phyloP scores from a whole-genome alignment of 192 early-diverging fungal species.

The Podila epicladia region DNA sequence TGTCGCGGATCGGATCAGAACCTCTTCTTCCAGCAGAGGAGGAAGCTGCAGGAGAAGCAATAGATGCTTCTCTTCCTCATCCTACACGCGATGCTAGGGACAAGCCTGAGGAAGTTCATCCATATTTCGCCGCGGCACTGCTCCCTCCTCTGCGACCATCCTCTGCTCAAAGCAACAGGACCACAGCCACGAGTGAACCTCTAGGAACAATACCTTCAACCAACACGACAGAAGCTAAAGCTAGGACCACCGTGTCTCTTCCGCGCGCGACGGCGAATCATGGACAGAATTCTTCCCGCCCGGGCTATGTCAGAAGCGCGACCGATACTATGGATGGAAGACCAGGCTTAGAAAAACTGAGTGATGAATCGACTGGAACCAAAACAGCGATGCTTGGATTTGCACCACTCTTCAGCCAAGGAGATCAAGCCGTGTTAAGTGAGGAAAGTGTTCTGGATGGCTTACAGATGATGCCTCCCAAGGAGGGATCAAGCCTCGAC shows the following conservation, averaged over 20 bases:
- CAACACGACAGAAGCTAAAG: too few species aligned
- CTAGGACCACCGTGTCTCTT: too few species aligned
- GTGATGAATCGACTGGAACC: conserved; percentile 8
- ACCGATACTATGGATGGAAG: not conserved
- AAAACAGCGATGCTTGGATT: conserved; percentile 25
- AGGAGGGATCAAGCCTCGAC: not conserved
- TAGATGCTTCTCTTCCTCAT: too few species aligned
- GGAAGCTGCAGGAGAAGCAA: too few species aligned
- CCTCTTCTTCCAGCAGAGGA: too few species aligned
- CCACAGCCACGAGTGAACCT: not conserved
- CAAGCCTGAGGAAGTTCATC: not conserved
- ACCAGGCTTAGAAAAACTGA: too few species aligned
- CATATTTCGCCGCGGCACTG: conserved; percentile 10
- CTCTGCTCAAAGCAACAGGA: not conserved
- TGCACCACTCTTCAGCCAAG: conserved; percentile 14
- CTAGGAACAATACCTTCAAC: not conserved
- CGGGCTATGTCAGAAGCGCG: too few species aligned
- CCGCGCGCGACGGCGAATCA: too few species aligned
- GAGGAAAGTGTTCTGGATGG: not conserved
- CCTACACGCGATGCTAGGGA: too few species aligned
- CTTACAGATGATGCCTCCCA: not conserved
- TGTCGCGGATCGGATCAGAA: too few species aligned
- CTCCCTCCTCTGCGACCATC: not conserved
- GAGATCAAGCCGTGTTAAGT: conserved; percentile 4
- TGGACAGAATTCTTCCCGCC: too few species aligned